Base-by-base conservation (phyloP, 177 flowering plant genomes). In the Vitis hybrid region DNA sequence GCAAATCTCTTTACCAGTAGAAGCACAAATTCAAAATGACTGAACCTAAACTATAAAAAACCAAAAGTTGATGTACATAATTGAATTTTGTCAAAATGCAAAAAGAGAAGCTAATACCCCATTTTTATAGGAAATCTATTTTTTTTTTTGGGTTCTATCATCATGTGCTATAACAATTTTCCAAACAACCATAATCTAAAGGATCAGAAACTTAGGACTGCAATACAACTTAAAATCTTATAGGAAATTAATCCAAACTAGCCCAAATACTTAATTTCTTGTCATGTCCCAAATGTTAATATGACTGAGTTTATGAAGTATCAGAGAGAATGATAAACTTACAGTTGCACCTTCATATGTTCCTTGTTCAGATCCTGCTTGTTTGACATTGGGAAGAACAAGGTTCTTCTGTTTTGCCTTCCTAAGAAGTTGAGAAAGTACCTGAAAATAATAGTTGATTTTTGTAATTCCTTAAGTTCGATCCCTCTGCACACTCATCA, bases 341-440 rank as follows among this genome's bases (percentile, higher is more conserved):
- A 96, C 99, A 67, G 99, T 96, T 71, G 99, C 99, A 71, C 99
- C 99, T 82, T 96, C 99, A 80, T 72, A 96, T 56, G 98, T 88
- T 79, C 92, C 98, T 72, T 93, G 97, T 64, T 93, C 97, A 67
- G 94, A 89, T 72, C 95, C 98, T 70, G 92, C 91, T 65, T 86
- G 93, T 82, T 86, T 89, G 69, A 77, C 90, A 83, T 88, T 89
- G 58, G 99, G 99, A 68, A 94, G 80, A 66, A 96, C 89, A 70
- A 96, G 89, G 64, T 87, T 81, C 83, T 88, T 96, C 74, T 92
- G 90, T 72, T 86, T 96, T 73, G 97, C 90, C 79, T 96, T 96
- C 79, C 99, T 81, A 55, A 96, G 88, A 83, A 96, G 98, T 86
- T 96, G 99, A 74, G 99, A 96, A 73, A 96, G 94, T 65, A 96